Base-by-base conservation (phyloP, 345 rosid species). In the Linum tenue region DNA sequence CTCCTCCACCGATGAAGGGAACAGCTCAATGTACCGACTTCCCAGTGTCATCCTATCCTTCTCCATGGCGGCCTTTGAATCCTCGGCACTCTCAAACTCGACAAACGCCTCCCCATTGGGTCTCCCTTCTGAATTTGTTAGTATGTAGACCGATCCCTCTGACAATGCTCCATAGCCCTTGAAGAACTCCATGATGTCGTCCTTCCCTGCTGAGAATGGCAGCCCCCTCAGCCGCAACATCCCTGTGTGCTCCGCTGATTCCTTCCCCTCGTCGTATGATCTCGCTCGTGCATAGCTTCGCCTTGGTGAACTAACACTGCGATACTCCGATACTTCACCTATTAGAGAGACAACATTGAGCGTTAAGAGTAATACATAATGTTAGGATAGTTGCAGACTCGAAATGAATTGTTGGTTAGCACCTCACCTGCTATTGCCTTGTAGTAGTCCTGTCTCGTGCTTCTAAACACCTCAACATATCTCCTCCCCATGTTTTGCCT, bases 21-120 rank as follows among this genome's bases (percentile, higher is more conserved):
- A 95, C 81, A 95, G 73, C 74, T 95, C 97, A 40, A 95, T 91
- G 67, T 95, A 95, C n/a, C 99, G 91, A 77, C 88, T 88, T 55
- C 97, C 97, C 56, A 95, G 86, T 8, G 87, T 82, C 88, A 80
- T 94, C 79, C 92, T 83, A 71, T 95, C 99, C 73, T 86, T 91
- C 22, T 82, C 78, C 97, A 95, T 95, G 8, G 97, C 97, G 3
- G 79, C 92, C 75, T 83, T 81, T 3, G 99, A 95, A 50, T 95
- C 96, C 59, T 91, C 92, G 3, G 82, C 73, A 53, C 60, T 82
- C 10, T 80, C 74, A 80, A 95, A 95, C 87, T 91, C 96, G 50
- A 84, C 97, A 71, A 77, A 91, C 3, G 99, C 99, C 72, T 90
- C 97, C 48, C 99, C 99, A 3, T 89, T 91, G 31, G 95, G 91